Base-by-base conservation (phyloP, 805 yeast species). In the Candida cerambycidarum region DNA sequence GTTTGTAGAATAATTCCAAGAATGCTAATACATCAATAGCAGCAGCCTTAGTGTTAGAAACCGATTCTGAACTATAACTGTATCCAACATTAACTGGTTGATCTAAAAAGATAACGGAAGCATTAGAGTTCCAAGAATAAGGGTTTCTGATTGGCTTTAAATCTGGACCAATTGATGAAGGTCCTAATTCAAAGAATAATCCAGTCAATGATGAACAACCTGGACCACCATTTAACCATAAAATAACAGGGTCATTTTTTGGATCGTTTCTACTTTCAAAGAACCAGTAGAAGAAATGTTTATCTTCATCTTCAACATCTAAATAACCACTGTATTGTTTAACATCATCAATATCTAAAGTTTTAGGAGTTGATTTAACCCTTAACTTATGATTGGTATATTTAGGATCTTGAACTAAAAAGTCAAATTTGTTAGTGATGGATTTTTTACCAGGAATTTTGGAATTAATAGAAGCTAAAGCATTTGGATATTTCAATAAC, bases 241-340 rank as follows among this genome's bases (percentile, higher is more conserved):
- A 55, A 31, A 63, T 58, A 38, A 62, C 48, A 8, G 68, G 68
- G 49, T 63, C 68, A 42, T 59, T 63, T 45, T 56, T 50, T n/a
- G 68, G 68, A 57, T 67, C 72, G 47, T 67, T 67, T 59, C 72
- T 64, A 34, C 71, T 63, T 56, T 70, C 76, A 42, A 70, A 70
- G 44, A 66, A 65, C 70, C 70, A 70, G 57, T 62, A 70, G 56
- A 70, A 70, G 50, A 70, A 70, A 55, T 70, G 76, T 56, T 70
- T 70, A 52, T 88, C 97, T 52, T 82, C 88, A 39, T 80, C 83
- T 46, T 73, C 79, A 39, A 85, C 80, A 63, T 89, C 96, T 59
- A 89, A 78, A 64, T 89, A 89, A 41, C 97, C 97, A 28, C 90
- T 74, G 61, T 78, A 83, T 63, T 89, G 96, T 58, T 83, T 80